These are phyloP conservation scores for Colletotrichum sp. DNA, from an alignment of 2,329 filamentous ascomycete genomes.

Conservation along the genomic window DNA sequence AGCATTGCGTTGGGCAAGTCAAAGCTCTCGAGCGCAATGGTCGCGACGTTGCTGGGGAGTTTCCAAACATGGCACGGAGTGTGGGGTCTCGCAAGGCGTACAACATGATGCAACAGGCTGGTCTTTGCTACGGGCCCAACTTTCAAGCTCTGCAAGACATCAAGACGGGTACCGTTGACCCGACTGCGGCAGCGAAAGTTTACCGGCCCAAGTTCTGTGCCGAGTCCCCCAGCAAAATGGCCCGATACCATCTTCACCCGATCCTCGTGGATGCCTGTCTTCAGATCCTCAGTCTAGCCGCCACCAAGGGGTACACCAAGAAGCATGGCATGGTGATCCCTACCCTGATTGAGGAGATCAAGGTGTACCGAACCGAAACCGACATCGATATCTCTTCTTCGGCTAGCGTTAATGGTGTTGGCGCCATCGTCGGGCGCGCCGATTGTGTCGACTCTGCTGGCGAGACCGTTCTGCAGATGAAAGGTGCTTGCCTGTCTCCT, in stretches of 20 bases:
- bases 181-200: slow-evolving; percentile 22
- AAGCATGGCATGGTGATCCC: background rate
- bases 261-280: slow-evolving; percentile 38
- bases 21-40: background rate
- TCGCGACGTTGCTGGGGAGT: fast-evolving
- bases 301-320: background rate
- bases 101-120: slow-evolving; percentile 26
- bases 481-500: slow-evolving; percentile 18
- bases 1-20: slow-evolving; percentile 30
- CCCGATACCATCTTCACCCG: slow-evolving; percentile 39
- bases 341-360: background rate
- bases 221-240: background rate
- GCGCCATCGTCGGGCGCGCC: background rate
- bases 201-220: background rate
- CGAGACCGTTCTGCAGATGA: background rate
- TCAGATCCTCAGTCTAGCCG: slow-evolving; percentile 30
- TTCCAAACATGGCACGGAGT: slow-evolving; percentile 19
- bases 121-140: slow-evolving; percentile 32
- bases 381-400: slow-evolving; percentile 5
- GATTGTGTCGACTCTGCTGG: background rate
- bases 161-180: slow-evolving; percentile 14
- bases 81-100: slow-evolving; percentile 27
- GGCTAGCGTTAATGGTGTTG: slow-evolving; percentile 26
- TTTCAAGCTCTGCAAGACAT: slow-evolving; percentile 32
- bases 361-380: background rate